Evolutionary conservation across 495 filamentous ascomycete species (phyloP).

Genomic region (Lentithecium fluviatile): DNA sequence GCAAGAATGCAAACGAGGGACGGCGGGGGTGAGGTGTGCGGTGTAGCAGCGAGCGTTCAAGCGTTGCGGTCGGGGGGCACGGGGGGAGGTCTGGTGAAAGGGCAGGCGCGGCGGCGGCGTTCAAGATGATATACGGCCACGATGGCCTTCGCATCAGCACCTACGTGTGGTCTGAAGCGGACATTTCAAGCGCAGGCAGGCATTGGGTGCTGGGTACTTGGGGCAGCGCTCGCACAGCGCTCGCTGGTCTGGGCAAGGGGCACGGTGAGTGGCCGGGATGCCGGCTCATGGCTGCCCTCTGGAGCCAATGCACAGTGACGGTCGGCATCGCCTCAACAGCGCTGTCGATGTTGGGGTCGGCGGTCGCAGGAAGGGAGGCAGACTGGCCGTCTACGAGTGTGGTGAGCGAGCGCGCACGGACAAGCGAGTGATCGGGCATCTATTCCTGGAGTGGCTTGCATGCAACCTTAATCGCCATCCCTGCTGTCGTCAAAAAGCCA

Average conservation of each 20-base stretch:
- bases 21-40: background rate
- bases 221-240: constrained; percentile 21
- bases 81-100: background rate
- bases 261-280: constrained; percentile 12
- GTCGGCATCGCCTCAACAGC: constrained; percentile 20
- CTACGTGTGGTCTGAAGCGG: background rate
- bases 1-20: constrained; percentile 26
- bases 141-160: constrained; percentile 27
- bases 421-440: constrained; percentile 23
- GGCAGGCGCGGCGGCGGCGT: constrained; percentile 14
- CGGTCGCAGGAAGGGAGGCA: constrained; percentile 19
- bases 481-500: constrained; percentile 8
- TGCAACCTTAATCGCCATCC: constrained; percentile 34
- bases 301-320: constrained; percentile 21
- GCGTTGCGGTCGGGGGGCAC: background rate
- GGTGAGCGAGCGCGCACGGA: constrained; percentile 14
- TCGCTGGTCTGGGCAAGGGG: background rate
- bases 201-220: background rate
- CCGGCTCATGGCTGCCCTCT: background rate
- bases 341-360: constrained; percentile 3
- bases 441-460: constrained; percentile 37
- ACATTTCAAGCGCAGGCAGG: background rate
- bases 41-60: background rate
- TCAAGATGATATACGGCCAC: constrained; percentile 23
- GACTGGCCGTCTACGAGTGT: constrained; percentile 9